A percentile compares a stretch with the other conserved stretches of the same genome.
Conservation (phyloP, 176 grass and related monocot genomes). For the Oryza brachyantha region DNA sequence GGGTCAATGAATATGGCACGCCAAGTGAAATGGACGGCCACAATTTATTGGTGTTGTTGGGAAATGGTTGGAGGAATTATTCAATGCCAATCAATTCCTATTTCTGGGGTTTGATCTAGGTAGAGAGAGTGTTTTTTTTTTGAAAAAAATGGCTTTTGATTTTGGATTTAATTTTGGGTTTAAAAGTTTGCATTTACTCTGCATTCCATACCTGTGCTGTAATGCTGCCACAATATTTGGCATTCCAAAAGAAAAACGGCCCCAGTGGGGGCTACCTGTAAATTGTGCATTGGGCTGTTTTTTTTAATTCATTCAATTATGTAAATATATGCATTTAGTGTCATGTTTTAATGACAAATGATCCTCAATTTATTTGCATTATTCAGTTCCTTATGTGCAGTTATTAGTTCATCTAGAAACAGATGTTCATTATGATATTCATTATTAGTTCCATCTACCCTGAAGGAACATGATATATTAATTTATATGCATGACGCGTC, state of each 20-base stretch:
- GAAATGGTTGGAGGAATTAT: constrained; percentile 42
- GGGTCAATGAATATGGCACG: constrained; percentile 22
- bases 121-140: too few species aligned
- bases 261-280: not conserved
- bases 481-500: not conserved
- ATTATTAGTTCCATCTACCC: not conserved
- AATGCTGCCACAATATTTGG: not conserved
- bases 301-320: not conserved
- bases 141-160: not conserved
- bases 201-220: not conserved
- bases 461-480: not conserved
- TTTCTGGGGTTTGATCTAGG: not conserved
- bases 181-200: not conserved
- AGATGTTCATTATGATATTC: constrained; percentile 4
- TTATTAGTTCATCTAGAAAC: constrained; percentile 17
- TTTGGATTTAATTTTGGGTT: constrained; percentile 9
- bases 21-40: not conserved
- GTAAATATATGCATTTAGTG: not conserved
- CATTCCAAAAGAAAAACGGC: not conserved
- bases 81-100: constrained; percentile 27
- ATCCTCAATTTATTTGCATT: not conserved
- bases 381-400: not conserved
- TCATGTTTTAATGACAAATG: constrained; percentile 4
- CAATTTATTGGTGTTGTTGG: constrained; percentile 40
- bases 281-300: not conserved